Percentiles rank a stretch among this genome's conserved stretches.
Evolutionary conservation across 306 rosid species (phyloP).

Genomic region (Neltuma alba): DNA sequence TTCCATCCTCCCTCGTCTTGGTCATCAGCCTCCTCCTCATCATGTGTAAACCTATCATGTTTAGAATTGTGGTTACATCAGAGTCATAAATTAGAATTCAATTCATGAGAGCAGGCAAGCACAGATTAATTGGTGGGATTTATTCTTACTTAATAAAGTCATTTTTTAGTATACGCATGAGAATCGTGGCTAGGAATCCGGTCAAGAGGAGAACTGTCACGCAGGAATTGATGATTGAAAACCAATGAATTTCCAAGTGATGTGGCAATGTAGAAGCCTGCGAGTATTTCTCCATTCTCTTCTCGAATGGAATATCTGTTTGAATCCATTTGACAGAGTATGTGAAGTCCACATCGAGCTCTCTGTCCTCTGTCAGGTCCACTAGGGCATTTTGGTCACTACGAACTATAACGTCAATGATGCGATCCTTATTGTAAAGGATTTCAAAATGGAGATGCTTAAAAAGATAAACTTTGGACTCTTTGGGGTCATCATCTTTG

Average conservation of each 20-base stretch:
- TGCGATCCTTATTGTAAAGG: slow-evolving; percentile 33
- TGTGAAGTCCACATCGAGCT: slow-evolving; percentile 33
- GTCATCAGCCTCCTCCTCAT: slow-evolving; percentile 69
- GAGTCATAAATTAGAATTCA: background rate
- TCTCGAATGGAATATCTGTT: slow-evolving; percentile 17
- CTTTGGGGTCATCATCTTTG: slow-evolving; percentile 25
- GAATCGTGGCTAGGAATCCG: slow-evolving; percentile 69
- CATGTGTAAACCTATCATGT: slow-evolving; percentile 59
- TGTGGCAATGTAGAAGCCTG: slow-evolving; percentile 64
- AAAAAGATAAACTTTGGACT: slow-evolving; percentile 24
- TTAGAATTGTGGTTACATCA: background rate
- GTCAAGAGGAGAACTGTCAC: slow-evolving; percentile 70
- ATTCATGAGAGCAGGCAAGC: background rate
- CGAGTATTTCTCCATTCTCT: slow-evolving; percentile 72
- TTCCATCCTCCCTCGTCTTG: slow-evolving; percentile 80
- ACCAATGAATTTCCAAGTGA: slow-evolving; percentile 75
- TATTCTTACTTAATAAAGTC: slow-evolving; percentile 70
- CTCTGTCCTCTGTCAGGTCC: slow-evolving; percentile 32
- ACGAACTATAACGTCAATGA: slow-evolving; percentile 29
- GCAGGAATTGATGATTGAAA: slow-evolving; percentile 65
- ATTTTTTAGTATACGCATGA: slow-evolving; percentile 69
- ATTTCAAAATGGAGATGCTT: slow-evolving; percentile 34
- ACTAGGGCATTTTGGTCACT: slow-evolving; percentile 28
- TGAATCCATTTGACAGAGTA: slow-evolving; percentile 39
- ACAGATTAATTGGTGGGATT: background rate